These are phyloP conservation scores for Phialophora macrospora DNA, from an alignment of 2,329 filamentous ascomycete genomes.

Conservation along the genomic window DNA sequence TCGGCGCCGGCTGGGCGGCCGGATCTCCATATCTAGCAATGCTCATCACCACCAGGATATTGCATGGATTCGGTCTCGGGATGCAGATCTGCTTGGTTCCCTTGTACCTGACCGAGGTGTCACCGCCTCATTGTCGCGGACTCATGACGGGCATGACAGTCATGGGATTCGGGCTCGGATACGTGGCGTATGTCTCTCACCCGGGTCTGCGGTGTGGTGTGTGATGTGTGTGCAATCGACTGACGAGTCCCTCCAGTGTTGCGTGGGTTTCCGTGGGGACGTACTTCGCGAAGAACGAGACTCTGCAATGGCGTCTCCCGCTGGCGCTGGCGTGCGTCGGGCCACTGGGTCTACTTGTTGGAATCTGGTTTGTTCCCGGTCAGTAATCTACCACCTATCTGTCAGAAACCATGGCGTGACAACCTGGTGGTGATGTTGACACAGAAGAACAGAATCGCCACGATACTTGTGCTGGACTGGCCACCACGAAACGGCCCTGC, in stretches of 20 bases:
- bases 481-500: constrained; percentile 19
- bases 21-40: constrained; percentile 23
- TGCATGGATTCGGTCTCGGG: constrained; percentile 23
- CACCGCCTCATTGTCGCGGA: constrained; percentile 23
- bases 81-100: constrained; percentile 27
- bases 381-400: neutral
- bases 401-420: too few species aligned
- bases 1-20: constrained; percentile 18
- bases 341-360: constrained; percentile 21
- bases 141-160: constrained; percentile 26
- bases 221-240: neutral
- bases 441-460: constrained; percentile 17
- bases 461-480: constrained; percentile 28
- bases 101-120: constrained; percentile 23
- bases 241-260: constrained; percentile 8
- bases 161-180: constrained; percentile 26
- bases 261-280: constrained; percentile 28
- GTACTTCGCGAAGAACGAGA: constrained; percentile 22
- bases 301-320: constrained; percentile 28
- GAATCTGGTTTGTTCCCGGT: constrained; percentile 24
- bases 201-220: too few species aligned
- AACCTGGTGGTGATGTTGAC: too few species aligned
- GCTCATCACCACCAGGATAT: constrained; percentile 24
- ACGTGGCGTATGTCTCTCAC: constrained; percentile 21
- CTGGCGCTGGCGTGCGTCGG: constrained; percentile 22